Base-by-base conservation (phyloP, 2,329 filamentous ascomycete species). In the Fusarium phyllophilum region DNA sequence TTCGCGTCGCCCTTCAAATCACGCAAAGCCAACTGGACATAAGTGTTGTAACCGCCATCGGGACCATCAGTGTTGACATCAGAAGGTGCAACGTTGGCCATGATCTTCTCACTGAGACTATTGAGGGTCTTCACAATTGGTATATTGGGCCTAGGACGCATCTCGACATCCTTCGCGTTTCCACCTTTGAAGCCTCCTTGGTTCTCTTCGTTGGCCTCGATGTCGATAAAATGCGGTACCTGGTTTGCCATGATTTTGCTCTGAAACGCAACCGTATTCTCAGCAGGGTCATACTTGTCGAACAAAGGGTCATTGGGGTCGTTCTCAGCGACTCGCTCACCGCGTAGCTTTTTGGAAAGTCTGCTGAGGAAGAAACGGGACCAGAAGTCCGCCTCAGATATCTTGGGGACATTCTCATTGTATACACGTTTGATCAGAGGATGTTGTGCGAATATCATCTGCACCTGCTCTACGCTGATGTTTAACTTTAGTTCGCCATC, bases 191-290 rank as follows among this genome's bases (percentile, higher is more conserved):
- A 90, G 60, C 95, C 94, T 76, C 95, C 97, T 81, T 97, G 92
- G 78, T 99, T 96, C 81, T 96, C 94, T 83, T 98, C 96, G 79
- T 99, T 99, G 36, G 93, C 96, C 79, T 96, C 94, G 33, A 99
- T 83, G 80, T 99, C 93, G 76, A 99, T 95, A 73, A 97, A 95
- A 77, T 95, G 91, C 2, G 96, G 95, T 26, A 99, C 90, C 63
- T 92, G 89, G 39, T 91, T 85, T 8, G 91, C 85, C 73, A 89
- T 84, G 54, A 90, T 85, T 73, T 86, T 87, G 78, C 85, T 88
- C 17, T 86, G 83, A 51, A 88, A 85, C 41, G 83, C 83, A 26
- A 85, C 81, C 38, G 87, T 87, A 75, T 94, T 93, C 70, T 94
- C 92, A 42, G 89, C 88, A 66, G 92, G 90, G 31, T 97, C 89